These are phyloP conservation scores for Monosporascus cannonballus DNA, from an alignment of 2,329 filamentous ascomycete species.

Conservation along the genomic window DNA sequence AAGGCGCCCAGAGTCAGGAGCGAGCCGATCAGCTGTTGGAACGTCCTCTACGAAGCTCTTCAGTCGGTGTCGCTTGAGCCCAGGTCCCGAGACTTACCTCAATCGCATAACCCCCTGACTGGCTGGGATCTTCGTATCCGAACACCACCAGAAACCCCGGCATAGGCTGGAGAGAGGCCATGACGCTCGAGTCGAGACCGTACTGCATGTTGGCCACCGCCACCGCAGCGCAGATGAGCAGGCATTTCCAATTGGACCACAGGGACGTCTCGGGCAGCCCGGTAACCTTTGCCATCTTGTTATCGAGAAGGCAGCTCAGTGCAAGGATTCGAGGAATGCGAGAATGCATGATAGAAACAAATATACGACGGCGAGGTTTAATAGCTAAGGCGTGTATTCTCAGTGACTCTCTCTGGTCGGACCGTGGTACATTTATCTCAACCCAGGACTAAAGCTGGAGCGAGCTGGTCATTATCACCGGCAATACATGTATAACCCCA, in stretches of 20 bases:
- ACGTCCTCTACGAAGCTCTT: constrained; percentile 30
- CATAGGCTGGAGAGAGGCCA: constrained; percentile 43
- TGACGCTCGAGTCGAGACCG: constrained; percentile 40
- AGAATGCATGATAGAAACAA: not conserved
- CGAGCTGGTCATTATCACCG: not conserved
- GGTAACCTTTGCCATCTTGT: constrained; percentile 12
- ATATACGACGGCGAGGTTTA: not conserved
- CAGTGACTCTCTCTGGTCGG: no score
- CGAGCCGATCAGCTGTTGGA: constrained; percentile 48
- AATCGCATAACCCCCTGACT: constrained; percentile 32
- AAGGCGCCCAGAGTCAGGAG: constrained; percentile 45
- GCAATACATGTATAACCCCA: constrained; percentile 2
- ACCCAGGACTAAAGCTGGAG: not conserved
- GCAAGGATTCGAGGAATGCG: not conserved
- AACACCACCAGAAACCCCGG: constrained; percentile 45
- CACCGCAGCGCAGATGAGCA: constrained; percentile 38
- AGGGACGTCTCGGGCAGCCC: constrained; percentile 28
- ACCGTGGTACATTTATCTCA: no score
- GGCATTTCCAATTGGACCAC: constrained; percentile 37
- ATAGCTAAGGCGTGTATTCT: not conserved
- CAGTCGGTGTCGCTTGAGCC: no score
- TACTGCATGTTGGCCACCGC: constrained; percentile 47
- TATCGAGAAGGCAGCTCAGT: not conserved
- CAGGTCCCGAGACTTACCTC: constrained; percentile 22
- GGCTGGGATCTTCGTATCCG: constrained; percentile 36